phyloP scores from a whole-genome alignment of 768 basidiomycete species.

The Terana coerulea region DNA sequence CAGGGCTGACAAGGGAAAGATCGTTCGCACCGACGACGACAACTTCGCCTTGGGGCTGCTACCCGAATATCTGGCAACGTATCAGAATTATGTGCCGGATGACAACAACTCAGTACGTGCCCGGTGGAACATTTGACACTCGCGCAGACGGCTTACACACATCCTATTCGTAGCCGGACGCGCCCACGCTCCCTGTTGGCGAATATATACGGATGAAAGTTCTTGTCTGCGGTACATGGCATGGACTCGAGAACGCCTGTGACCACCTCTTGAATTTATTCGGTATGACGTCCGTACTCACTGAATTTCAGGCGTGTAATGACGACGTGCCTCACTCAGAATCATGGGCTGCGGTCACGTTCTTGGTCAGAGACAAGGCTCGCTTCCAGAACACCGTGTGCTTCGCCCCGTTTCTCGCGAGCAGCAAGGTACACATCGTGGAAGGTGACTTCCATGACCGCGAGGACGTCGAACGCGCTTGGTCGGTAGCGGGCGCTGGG shows the following conservation, averaged over 20 bases:
- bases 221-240: not conserved
- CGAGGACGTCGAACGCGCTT: not conserved
- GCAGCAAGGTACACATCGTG: not conserved
- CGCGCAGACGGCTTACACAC: too few species aligned
- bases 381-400: not conserved
- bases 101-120: too few species aligned
- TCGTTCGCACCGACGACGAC: not conserved
- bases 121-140: too few species aligned
- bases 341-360: not conserved
- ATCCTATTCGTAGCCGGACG: not conserved
- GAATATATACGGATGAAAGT: not conserved
- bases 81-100: not conserved
- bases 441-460: not conserved
- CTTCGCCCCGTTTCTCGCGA: not conserved
- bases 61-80: not conserved
- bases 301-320: not conserved
- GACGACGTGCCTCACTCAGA: not conserved
- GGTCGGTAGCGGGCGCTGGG: not conserved
- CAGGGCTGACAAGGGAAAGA: not conserved
- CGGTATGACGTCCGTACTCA: not conserved
- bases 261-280: not conserved
- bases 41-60: too few species aligned
- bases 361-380: not conserved
- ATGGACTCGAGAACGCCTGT: not conserved
- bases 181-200: not conserved